Evolutionary conservation across 345 rosid species (phyloP).

Genomic region (Euphorbia peplus): DNA sequence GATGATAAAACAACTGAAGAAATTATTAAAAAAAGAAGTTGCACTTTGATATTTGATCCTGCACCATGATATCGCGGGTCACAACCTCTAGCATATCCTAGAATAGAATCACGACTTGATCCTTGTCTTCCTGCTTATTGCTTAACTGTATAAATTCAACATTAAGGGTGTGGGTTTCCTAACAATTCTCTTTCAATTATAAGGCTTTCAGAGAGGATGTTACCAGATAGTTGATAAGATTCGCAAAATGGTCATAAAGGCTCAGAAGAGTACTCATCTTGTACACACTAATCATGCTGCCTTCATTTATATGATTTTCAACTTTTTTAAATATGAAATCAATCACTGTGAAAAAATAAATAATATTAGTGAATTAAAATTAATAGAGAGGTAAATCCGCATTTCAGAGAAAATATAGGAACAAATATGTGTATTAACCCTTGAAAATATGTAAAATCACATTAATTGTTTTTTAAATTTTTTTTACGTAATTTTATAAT

Average conservation of each 20-base stretch:
- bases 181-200: background rate
- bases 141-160: too few relatives aligned
- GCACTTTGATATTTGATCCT: conserved; percentile 65
- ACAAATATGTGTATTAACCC: too few relatives aligned
- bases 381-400: too few relatives aligned
- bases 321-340: conserved; percentile 55
- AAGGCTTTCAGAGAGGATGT: background rate
- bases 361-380: too few relatives aligned
- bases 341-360: conserved; percentile 60
- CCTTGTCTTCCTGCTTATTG: conserved; percentile 66
- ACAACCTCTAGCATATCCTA: conserved; percentile 99
- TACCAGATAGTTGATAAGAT: too few relatives aligned
- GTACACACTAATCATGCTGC: too few relatives aligned
- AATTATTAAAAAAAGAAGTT: background rate
- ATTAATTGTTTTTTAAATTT: too few relatives aligned
- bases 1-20: background rate
- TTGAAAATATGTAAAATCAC: too few relatives aligned
- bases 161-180: conserved; percentile 15
- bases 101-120: conserved; percentile 85
- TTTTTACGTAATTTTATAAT: too few relatives aligned
- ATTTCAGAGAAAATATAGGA: too few relatives aligned
- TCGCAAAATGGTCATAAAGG: too few relatives aligned
- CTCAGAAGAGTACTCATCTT: too few relatives aligned
- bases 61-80: conserved; percentile 82
- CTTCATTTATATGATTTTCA: conserved; percentile 41